These are phyloP conservation scores for Guadua angustifolia DNA, from an alignment of 176 grass and related monocot species.

Conservation along the genomic window DNA sequence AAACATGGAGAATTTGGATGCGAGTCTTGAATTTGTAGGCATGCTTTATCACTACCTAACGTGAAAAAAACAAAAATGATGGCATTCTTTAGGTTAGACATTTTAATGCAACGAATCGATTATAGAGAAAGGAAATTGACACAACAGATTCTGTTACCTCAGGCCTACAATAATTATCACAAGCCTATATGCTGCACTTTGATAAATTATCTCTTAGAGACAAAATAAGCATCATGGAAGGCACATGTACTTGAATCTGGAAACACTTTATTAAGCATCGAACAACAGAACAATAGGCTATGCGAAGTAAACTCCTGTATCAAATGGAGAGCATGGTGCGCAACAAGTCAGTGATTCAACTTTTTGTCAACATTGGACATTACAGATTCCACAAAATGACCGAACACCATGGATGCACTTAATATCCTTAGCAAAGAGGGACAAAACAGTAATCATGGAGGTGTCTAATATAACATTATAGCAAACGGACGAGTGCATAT, in stretches of 20 bases:
- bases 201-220: too few species aligned
- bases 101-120: neutral
- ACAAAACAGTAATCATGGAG: neutral
- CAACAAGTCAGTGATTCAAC: neutral
- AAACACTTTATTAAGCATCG: neutral
- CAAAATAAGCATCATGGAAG: too few species aligned
- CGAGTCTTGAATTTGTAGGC: neutral
- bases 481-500: neutral
- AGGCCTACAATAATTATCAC: too few species aligned
- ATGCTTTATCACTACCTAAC: neutral
- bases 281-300: conserved; percentile 1
- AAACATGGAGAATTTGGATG: too few species aligned
- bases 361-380: neutral
- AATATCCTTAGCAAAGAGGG: conserved; percentile 15
- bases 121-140: neutral
- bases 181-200: too few species aligned
- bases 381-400: neutral
- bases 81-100: neutral
- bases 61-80: neutral
- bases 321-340: neutral
- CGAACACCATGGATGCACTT: neutral
- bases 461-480: neutral
- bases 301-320: neutral
- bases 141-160: neutral
- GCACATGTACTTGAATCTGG: neutral